Base-by-base conservation (phyloP, 148 eudicot species). In the Fagopyrum homotropicum region DNA sequence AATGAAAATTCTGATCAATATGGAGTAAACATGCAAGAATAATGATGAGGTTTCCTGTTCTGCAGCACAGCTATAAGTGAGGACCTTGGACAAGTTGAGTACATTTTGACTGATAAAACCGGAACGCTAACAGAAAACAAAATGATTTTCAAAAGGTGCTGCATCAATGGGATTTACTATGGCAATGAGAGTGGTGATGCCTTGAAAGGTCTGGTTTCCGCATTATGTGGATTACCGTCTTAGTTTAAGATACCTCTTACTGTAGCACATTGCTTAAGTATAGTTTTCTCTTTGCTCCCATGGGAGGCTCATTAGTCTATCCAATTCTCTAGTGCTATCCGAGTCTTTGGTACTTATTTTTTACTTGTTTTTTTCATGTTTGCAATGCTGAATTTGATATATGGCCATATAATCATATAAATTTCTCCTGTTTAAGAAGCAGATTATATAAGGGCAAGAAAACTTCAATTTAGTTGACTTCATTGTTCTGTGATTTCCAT, bases 31-130 rank as follows among this genome's bases (percentile, higher is more conserved):
- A 4, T 45, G 29, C 63, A 68, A 47, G 40, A 8, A 75, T 77
- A 22, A 54, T 76, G 59, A 61, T 16, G 51, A 45, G 66, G 45
- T 73, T 66, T 72, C 73, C 73, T 88, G 79, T 82, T 75, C 84
- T 91, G 83, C 99, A 95, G 99, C 88, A 92, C 97, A 89, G 96
- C 98, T 80, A 95, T 95, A 61, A 95, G 99, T 80, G 99, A 95
- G 88, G 99, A 95, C 86, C 80, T 95, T 85, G 98, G 99, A 57
- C 99, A 95, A 86, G 99, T 95, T 51, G 99, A 95, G 82, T 92
- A 95, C 81, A 95, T 95, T 68, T 72, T 95, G 91, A 95, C 99
- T 4, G 99, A 95, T 87, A 95, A 95, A 84, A 95, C 98, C 43
- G 98, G 99, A 68, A 92, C 99, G 52, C 88, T 95, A 51, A 95